phyloP scores from a whole-genome alignment of 129 eudicot genomes.

The Centella asiatica region DNA sequence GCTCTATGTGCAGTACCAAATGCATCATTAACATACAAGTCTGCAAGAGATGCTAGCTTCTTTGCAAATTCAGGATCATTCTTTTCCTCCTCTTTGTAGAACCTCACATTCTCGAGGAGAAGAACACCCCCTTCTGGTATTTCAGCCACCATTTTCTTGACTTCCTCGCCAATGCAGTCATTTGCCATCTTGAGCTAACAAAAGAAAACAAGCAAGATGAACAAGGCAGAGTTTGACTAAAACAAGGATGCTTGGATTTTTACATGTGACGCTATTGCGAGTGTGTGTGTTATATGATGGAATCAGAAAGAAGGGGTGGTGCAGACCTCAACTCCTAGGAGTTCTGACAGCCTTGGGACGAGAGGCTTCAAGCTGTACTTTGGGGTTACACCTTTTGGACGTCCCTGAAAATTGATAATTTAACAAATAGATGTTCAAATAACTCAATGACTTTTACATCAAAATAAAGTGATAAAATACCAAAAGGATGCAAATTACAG shows the following conservation, averaged over 20 bases:
- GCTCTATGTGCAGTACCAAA: conserved; percentile 98
- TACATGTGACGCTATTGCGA: no score
- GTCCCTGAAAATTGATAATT: conserved; percentile 40
- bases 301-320: not conserved
- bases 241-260: no score
- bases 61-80: conserved; percentile 91
- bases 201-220: not conserved
- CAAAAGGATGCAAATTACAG: not conserved
- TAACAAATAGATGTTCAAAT: not conserved
- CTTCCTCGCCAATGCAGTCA: conserved; percentile 84
- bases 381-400: conserved; percentile 74
- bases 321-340: conserved; percentile 47
- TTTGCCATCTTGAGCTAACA: conserved; percentile 84
- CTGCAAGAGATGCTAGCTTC: conserved; percentile 80
- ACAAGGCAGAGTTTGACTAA: not conserved
- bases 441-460: not conserved
- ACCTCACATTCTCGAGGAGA: conserved; percentile 89
- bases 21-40: conserved; percentile 88
- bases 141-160: conserved; percentile 65
- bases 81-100: conserved; percentile 90
- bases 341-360: conserved; percentile 64
- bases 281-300: no score
- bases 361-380: conserved; percentile 82
- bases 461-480: not conserved
- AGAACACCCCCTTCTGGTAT: conserved; percentile 85